Evolutionary conservation across 306 rosid species (phyloP).

Genomic region (Glycine latifolia): DNA sequence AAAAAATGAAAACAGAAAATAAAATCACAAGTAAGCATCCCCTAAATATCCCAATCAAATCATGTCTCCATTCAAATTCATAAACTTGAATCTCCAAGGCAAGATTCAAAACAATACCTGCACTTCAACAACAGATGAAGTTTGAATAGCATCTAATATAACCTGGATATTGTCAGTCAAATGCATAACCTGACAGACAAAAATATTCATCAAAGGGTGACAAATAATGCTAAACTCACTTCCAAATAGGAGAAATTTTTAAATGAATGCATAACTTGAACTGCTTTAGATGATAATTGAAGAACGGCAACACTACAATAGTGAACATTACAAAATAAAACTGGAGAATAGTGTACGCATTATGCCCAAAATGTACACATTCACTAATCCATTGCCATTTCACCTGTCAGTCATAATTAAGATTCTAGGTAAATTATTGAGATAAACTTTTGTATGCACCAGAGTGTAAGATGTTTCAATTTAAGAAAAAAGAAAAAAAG

Average conservation of each 20-base stretch:
- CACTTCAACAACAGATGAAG: constrained; percentile 68
- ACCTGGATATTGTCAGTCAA: constrained; percentile 79
- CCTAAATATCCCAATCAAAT: constrained; percentile 1
- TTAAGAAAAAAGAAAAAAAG: not conserved
- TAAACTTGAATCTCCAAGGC: constrained; percentile 1
- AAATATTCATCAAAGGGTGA: constrained; percentile 6
- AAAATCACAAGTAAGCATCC: too few relatives aligned
- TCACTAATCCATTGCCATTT: constrained; percentile 16
- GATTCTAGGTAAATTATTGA: constrained; percentile 5
- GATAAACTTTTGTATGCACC: constrained; percentile 18
- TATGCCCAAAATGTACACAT: constrained; percentile 21
- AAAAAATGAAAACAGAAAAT: too few relatives aligned
- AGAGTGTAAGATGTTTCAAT: not conserved
- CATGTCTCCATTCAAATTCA: constrained; percentile 5
- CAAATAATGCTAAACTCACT: constrained; percentile 28
- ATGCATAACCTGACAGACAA: constrained; percentile 60
- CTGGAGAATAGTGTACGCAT: not conserved
- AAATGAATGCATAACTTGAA: constrained; percentile 15
- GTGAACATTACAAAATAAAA: constrained; percentile 8
- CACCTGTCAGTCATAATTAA: constrained; percentile 23
- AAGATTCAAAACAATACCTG: constrained; percentile 61
- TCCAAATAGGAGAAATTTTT: constrained; percentile 5
- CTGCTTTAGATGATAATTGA: not conserved
- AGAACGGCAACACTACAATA: constrained; percentile 1
- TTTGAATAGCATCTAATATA: constrained; percentile 68